A percentile compares a stretch with the other conserved stretches of the same genome.
phyloP scores from a whole-genome alignment of 2,329 filamentous ascomycete species.

The Fusarium papillatum region DNA sequence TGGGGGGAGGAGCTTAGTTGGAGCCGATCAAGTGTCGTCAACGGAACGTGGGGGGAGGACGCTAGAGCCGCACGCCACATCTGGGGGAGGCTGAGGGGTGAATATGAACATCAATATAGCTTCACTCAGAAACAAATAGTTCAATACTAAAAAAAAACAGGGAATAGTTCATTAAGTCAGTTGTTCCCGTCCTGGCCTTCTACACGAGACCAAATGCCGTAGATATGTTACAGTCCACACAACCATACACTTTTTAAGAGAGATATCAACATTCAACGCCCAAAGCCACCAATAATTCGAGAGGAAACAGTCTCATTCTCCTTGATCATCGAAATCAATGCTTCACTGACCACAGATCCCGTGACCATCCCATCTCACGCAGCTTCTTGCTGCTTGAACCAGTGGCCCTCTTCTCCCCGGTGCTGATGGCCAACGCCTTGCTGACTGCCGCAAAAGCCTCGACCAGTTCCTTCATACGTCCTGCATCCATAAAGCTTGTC shows the following conservation, averaged over 20 bases:
- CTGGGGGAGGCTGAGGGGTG: neutral
- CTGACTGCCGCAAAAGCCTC: slow-evolving; percentile 83
- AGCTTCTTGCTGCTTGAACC: slow-evolving; percentile 70
- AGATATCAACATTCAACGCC: slow-evolving; percentile 29
- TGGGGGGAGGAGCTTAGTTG: slow-evolving; percentile 19
- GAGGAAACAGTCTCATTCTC: neutral
- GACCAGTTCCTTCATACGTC: slow-evolving; percentile 81
- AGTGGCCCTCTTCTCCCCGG: slow-evolving; percentile 65
- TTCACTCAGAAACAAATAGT: neutral
- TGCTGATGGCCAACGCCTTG: slow-evolving; percentile 74
- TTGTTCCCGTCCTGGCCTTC: slow-evolving; percentile 11
- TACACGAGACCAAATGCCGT: slow-evolving; percentile 16
- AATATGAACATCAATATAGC: neutral
- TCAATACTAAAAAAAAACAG: neutral
- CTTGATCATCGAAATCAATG: slow-evolving; percentile 20
- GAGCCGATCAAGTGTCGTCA: neutral
- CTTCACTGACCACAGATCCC: slow-evolving; percentile 72
- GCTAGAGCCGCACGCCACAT: slow-evolving; percentile 2
- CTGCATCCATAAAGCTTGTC: slow-evolving; percentile 72
- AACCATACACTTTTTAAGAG: slow-evolving; percentile 18
- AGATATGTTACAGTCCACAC: slow-evolving; percentile 31
- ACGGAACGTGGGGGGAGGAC: slow-evolving; percentile 26
- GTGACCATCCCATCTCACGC: slow-evolving; percentile 72
- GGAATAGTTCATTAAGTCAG: slow-evolving; percentile 14
- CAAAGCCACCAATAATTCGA: slow-evolving; percentile 7